Evolutionary conservation across 2,329 filamentous ascomycete genomes (phyloP).

Genomic region (Myriangium duriaei): DNA sequence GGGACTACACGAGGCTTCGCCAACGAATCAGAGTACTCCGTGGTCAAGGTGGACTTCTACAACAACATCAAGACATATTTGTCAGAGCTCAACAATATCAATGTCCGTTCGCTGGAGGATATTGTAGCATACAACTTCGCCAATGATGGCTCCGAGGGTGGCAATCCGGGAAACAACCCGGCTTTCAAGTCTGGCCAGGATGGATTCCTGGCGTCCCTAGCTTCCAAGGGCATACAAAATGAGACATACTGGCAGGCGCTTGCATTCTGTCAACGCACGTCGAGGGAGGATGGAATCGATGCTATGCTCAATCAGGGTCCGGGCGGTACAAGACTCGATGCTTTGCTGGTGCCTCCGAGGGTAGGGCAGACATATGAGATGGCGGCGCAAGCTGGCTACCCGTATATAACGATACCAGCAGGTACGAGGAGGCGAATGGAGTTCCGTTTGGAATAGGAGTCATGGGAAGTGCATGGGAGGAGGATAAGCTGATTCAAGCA

Average conservation of each 20-base stretch:
- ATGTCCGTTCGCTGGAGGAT: slow-evolving; percentile 48
- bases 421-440: slow-evolving; percentile 36
- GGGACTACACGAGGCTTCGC: slow-evolving; percentile 48
- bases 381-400: slow-evolving; percentile 64
- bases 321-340: slow-evolving; percentile 39
- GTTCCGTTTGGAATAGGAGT: slow-evolving; percentile 35
- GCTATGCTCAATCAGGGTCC: slow-evolving; percentile 42
- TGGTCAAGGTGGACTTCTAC: slow-evolving; percentile 60
- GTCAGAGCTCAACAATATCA: slow-evolving; percentile 48
- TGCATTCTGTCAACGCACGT: slow-evolving; percentile 44
- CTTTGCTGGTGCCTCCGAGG: slow-evolving; percentile 55
- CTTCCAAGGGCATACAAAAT: slow-evolving; percentile 47
- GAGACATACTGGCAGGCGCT: slow-evolving; percentile 57
- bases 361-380: slow-evolving; percentile 57
- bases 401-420: slow-evolving; percentile 56
- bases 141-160: slow-evolving; percentile 56
- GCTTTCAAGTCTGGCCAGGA: slow-evolving; percentile 62
- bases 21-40: slow-evolving; percentile 64
- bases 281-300: slow-evolving; percentile 56
- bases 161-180: slow-evolving; percentile 41
- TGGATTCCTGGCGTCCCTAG: slow-evolving; percentile 51
- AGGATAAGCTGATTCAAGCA: slow-evolving; percentile 21
- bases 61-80: slow-evolving; percentile 55
- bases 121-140: slow-evolving; percentile 48
- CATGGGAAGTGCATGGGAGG: slow-evolving; percentile 23